A percentile compares a stretch with the other conserved stretches of the same genome.
These are phyloP conservation scores for Pleurotus giganteus DNA, from an alignment of 768 basidiomycete species.

Conservation along the genomic window DNA sequence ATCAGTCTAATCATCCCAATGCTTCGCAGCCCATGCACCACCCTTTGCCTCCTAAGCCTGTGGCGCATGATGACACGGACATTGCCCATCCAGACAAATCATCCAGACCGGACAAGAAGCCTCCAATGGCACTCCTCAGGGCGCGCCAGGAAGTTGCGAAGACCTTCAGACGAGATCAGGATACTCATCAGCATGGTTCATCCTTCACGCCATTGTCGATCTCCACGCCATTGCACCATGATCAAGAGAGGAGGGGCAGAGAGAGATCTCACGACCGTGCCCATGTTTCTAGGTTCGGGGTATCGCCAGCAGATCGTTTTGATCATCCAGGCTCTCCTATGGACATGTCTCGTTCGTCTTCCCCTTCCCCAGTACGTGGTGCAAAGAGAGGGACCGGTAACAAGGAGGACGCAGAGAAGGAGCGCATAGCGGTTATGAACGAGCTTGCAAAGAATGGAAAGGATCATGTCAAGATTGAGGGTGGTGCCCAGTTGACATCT, in stretches of 20 bases:
- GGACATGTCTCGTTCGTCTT: slow-evolving; percentile 28
- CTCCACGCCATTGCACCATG: slow-evolving; percentile 12
- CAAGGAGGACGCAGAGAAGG: slow-evolving; percentile 32
- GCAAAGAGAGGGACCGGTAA: slow-evolving; percentile 10
- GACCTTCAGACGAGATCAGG: slow-evolving; percentile 1
- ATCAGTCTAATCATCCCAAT: background rate
- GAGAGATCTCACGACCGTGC: slow-evolving; percentile 15
- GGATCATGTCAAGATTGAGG: slow-evolving; percentile 64
- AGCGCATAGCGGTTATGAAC: slow-evolving; percentile 40
- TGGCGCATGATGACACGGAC: background rate
- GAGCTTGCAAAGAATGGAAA: slow-evolving; percentile 60
- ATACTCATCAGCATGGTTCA: background rate
- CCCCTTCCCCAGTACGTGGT: slow-evolving; percentile 20
- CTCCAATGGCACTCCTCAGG: background rate
- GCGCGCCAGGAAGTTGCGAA: slow-evolving; percentile 4
- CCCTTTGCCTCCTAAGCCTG: slow-evolving; percentile 2
- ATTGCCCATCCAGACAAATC: background rate
- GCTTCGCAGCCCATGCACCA: background rate
- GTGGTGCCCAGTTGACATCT: slow-evolving; percentile 43
- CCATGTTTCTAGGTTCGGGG: slow-evolving; percentile 28
- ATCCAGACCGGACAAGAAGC: background rate
- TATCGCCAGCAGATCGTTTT: background rate
- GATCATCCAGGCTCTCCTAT: slow-evolving; percentile 12
- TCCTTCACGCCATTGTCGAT: slow-evolving; percentile 13
- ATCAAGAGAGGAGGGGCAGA: slow-evolving; percentile 15